Evolutionary conservation across 2,329 filamentous ascomycete species (phyloP), one percentile per base, ranked within the genome.

Genomic region (Fonsecaea pedrosoi): DNA sequence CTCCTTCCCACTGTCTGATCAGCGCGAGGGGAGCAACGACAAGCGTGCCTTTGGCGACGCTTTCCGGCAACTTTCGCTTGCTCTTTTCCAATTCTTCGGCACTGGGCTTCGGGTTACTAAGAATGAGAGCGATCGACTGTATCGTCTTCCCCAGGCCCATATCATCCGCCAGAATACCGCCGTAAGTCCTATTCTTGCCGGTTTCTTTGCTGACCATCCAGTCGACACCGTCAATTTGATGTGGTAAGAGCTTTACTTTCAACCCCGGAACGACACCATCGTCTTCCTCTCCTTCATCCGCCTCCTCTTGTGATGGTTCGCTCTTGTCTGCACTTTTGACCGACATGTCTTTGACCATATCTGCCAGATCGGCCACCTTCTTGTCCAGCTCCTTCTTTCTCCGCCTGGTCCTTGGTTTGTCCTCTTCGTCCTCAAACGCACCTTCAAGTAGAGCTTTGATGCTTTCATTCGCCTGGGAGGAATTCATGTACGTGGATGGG

Each of bases 141-240:
- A 99, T 86, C 0, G 95, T 99, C 83, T 99, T 99, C 66, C 95
- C 95, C 13, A 98, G 83, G 71, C 94, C 94, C 94, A 98, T 82
- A 76, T 99, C 95, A 74, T 99, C 95, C 18, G 95, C 95, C 40
- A 99, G 85, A 70, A 99, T 96, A 18, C 95, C 95, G 40, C 95
- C 95, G 66, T 91, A 92, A 73, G 90, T 90, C 81, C 95, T 97
- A 68, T 91, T 88, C 18, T 89, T 88, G 2, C 94, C 94, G 10
- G 92, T 89, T 79, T 99, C 95, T 74, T 96, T 92, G 66, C 94
- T 91, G 64, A 87, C 90, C 92, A 99, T 97, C 94, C 95, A 99
- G 64, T 90, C 87, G 0, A 98, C 90, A 73, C 95, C 95, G 64
- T 97, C 92, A 13, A 97, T 88, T 78, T 99, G 95, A 79, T 99